Percentiles rank a stretch among this genome's conserved stretches.
Conservation (phyloP, 2,329 filamentous ascomycete genomes). For the Clonostachys solani region DNA sequence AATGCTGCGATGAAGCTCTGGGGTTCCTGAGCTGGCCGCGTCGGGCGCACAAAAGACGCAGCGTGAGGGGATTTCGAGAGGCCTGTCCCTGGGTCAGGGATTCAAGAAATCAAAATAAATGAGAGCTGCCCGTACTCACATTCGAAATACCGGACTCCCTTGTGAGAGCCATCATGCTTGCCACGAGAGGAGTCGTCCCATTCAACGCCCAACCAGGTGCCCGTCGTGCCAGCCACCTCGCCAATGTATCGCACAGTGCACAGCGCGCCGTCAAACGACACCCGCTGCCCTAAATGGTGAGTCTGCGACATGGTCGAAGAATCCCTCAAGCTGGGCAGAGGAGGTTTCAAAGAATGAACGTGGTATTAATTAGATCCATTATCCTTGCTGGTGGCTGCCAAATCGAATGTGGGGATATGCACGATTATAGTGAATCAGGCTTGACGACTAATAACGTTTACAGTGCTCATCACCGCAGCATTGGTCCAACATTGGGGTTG, state of each 20-base stretch:
- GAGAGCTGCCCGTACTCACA: conserved; percentile 47
- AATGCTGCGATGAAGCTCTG: conserved; percentile 77
- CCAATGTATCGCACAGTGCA: conserved; percentile 88
- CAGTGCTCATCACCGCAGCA: too few relatives aligned
- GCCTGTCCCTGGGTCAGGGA: conserved; percentile 50
- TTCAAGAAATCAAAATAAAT: not conserved
- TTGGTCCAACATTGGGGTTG: too few relatives aligned
- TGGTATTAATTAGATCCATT: too few relatives aligned
- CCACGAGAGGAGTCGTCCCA: conserved; percentile 87
- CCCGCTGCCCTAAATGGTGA: conserved; percentile 62
- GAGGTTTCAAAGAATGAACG: too few relatives aligned
- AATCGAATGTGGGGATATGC: too few relatives aligned
- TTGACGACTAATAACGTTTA: too few relatives aligned
- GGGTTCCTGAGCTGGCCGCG: conserved; percentile 61
- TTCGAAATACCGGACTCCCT: conserved; percentile 74
- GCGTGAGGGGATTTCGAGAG: conserved; percentile 63
- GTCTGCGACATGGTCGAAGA: conserved; percentile 26
- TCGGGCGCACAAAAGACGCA: conserved; percentile 83
- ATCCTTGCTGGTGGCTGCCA: too few relatives aligned
- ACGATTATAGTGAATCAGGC: too few relatives aligned
- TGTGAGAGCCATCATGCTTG: conserved; percentile 85
- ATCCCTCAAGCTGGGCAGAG: too few relatives aligned
- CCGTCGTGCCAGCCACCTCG: conserved; percentile 67
- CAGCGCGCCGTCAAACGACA: conserved; percentile 71
- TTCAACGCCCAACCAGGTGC: conserved; percentile 89